Conservation (phyloP, 106 monocot genomes). For the Platanthera zijinensis region DNA sequence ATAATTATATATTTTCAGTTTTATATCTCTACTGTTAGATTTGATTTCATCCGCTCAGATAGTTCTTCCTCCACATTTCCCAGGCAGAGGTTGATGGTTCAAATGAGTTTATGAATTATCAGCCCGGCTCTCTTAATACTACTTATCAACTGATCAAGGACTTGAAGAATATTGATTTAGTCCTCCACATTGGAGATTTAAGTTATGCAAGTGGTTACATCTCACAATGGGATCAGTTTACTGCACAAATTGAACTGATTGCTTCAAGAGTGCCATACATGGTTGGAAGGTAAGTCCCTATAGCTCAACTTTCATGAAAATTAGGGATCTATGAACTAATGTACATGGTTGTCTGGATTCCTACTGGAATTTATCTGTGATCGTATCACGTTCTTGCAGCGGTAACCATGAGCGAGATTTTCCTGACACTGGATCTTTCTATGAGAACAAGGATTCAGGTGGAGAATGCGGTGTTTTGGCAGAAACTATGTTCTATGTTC, state of each 20-base stretch:
- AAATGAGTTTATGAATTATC: conserved; percentile 70
- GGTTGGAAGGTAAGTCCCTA: conserved; percentile 61
- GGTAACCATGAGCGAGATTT: conserved; percentile 97
- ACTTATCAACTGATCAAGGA: conserved; percentile 68
- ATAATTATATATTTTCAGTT: not conserved
- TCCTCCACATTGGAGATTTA: conserved; percentile 86
- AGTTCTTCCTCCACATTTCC: not conserved
- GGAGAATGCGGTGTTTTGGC: conserved; percentile 91
- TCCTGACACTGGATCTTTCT: conserved; percentile 90
- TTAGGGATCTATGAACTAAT: not conserved
- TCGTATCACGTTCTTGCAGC: conserved; percentile 41
- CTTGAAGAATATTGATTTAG: conserved; percentile 74
- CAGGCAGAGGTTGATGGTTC: conserved; percentile 94
- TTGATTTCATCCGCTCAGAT: not conserved
- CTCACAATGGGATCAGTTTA: conserved; percentile 98
- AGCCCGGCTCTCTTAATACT: conserved; percentile 75
- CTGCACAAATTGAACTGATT: conserved; percentile 83
- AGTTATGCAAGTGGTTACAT: conserved; percentile 92
- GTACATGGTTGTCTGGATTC: too few relatives aligned
- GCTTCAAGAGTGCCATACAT: conserved; percentile 85
- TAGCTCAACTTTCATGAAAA: not conserved
- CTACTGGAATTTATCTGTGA: too few relatives aligned
- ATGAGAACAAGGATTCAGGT: conserved; percentile 72
- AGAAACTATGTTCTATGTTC: conserved; percentile 78
- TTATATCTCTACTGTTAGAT: conserved; percentile 1